Evolutionary conservation across 768 basidiomycete genomes (phyloP).

Genomic region (Russula vinacea): DNA sequence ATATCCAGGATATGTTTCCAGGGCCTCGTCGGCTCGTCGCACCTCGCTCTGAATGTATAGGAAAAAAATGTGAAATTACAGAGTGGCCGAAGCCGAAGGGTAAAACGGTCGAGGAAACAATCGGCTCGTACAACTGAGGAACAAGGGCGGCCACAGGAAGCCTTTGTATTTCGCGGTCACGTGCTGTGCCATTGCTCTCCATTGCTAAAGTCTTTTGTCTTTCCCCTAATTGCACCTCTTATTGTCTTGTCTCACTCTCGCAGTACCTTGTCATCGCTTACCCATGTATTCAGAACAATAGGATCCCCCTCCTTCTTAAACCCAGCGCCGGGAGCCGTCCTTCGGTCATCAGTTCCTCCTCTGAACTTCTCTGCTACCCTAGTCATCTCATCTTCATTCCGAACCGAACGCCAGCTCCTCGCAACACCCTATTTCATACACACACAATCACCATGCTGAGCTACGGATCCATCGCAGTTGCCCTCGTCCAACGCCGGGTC

Average conservation of each 20-base stretch:
- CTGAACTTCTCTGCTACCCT: no score
- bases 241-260: no score
- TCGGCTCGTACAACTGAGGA: neutral
- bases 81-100: no score
- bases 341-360: neutral
- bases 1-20: neutral
- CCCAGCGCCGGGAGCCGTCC: neutral
- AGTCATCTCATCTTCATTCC: neutral
- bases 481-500: constrained; percentile 64
- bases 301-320: constrained; percentile 1
- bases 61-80: neutral
- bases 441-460: constrained; percentile 21
- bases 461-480: constrained; percentile 61
- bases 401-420: neutral
- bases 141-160: neutral
- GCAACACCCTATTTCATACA: neutral
- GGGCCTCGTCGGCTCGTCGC: neutral
- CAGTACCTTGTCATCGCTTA: no score
- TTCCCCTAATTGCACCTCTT: neutral
- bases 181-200: neutral
- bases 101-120: neutral
- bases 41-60: neutral
- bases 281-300: constrained; percentile 25
- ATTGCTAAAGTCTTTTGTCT: neutral
- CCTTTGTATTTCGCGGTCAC: constrained; percentile 2